Evolutionary conservation across 2,329 filamentous ascomycete species (phyloP).

Genomic region (Aspergillus ibericus): DNA sequence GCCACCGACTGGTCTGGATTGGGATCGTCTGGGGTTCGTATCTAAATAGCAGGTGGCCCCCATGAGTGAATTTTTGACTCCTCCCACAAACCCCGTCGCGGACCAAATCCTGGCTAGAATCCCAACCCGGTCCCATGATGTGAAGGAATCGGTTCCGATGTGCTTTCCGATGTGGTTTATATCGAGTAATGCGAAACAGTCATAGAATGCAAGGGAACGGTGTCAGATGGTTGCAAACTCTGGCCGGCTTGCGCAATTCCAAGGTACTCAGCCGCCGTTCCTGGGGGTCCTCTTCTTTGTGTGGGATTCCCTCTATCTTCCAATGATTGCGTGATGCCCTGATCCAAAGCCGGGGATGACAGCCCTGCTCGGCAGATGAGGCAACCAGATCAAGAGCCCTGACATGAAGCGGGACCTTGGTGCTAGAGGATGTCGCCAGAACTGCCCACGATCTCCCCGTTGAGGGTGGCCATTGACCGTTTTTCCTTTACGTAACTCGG

Average conservation of each 20-base stretch:
- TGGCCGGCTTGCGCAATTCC: not conserved
- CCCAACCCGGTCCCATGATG: not conserved
- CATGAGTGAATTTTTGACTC: conserved; percentile 3
- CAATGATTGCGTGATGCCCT: not conserved
- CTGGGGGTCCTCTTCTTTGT: not conserved
- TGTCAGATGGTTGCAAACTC: conserved; percentile 6
- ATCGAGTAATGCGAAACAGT: conserved; percentile 23
- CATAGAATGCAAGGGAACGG: conserved; percentile 10
- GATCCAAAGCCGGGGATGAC: conserved; percentile 2
- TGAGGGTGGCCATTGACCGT: conserved; percentile 11
- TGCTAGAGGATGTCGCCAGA: conserved; percentile 12
- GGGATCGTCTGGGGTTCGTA: conserved; percentile 21
- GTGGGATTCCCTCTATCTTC: not conserved
- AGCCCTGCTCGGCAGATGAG: conserved; percentile 4
- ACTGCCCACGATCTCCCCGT: conserved; percentile 11
- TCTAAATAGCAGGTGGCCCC: not conserved
- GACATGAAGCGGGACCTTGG: not conserved
- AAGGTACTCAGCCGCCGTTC: not conserved
- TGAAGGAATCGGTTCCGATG: conserved; percentile 10
- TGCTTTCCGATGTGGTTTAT: conserved; percentile 16
- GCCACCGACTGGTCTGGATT: conserved; percentile 14
- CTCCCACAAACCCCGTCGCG: not conserved
- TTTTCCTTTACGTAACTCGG: conserved; percentile 46
- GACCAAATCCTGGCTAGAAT: conserved; percentile 1
- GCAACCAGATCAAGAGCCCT: not conserved